A percentile compares a stretch with the other conserved stretches of the same genome.
phyloP scores from a whole-genome alignment of 768 basidiomycete genomes.

The Mrakia gelida region DNA sequence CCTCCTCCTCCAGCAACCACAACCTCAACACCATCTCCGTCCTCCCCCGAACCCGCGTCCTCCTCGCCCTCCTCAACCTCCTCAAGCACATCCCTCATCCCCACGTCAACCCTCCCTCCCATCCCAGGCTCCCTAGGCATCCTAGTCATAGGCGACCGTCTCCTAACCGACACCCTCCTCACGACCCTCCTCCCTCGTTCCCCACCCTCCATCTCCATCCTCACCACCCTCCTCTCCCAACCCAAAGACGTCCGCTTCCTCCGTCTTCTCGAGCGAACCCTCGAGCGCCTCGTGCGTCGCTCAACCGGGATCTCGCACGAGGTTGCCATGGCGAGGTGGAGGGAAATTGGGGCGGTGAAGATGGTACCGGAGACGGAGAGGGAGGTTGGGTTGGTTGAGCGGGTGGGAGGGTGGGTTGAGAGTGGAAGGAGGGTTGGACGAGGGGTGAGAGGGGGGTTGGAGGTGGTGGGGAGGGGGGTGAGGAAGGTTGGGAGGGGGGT shows the following conservation, averaged over 20 bases:
- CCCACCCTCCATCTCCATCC: constrained; percentile 38
- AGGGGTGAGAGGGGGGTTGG: neutral
- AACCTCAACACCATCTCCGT: neutral
- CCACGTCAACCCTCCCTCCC: neutral
- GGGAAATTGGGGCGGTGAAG: neutral
- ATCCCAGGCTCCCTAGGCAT: neutral
- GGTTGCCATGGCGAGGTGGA: neutral
- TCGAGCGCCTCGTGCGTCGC: constrained; percentile 20
- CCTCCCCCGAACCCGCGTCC: constrained; percentile 23
- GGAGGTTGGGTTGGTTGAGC: neutral
- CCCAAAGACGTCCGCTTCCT: constrained; percentile 41
- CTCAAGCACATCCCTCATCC: no score
- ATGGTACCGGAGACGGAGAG: neutral
- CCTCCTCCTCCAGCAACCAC: neutral
- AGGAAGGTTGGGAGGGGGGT: neutral
- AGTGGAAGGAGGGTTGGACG: neutral
- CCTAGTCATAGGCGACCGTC: constrained; percentile 80
- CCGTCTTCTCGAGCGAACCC: constrained; percentile 39
- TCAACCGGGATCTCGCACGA: neutral
- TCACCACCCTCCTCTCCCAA: constrained; percentile 40
- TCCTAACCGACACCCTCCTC: constrained; percentile 86
- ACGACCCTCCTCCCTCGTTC: constrained; percentile 9
- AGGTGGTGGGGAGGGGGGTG: neutral
- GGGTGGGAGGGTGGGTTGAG: neutral
- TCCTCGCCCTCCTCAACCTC: neutral